phyloP scores from a whole-genome alignment of 2,329 filamentous ascomycete species.

The Fusarium fujikuroi region DNA sequence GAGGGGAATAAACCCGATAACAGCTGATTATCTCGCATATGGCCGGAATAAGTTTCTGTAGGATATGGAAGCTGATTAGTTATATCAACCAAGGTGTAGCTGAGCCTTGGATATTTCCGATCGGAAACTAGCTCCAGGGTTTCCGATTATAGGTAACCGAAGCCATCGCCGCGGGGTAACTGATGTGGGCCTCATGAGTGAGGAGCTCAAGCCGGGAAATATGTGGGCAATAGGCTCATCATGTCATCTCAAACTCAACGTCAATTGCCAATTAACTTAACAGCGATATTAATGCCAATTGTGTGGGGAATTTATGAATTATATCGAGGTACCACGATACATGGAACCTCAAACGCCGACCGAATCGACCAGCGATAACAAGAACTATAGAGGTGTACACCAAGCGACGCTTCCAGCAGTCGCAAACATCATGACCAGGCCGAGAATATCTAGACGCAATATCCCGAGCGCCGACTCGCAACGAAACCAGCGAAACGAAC shows the following conservation, averaged over 20 bases:
- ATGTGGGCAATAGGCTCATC: not conserved
- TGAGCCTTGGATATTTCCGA: not conserved
- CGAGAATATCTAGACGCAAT: slow-evolving; percentile 57
- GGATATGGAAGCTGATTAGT: not conserved
- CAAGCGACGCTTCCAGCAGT: slow-evolving; percentile 43
- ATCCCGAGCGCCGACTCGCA: slow-evolving; percentile 56
- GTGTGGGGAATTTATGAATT: slow-evolving; percentile 36
- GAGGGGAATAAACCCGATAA: not conserved
- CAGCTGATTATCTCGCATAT: slow-evolving; percentile 15
- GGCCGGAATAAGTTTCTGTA: not conserved
- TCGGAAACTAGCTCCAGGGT: not conserved
- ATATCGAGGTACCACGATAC: slow-evolving; percentile 29
- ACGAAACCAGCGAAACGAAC: slow-evolving; percentile 54
- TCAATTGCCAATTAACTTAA: not conserved
- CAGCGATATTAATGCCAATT: not conserved
- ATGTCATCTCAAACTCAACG: not conserved
- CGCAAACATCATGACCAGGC: slow-evolving; percentile 45
- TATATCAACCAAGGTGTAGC: not conserved
- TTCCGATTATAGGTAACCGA: slow-evolving; percentile 1
- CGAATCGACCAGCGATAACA: slow-evolving; percentile 36
- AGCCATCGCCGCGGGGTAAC: slow-evolving; percentile 23
- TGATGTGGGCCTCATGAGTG: not conserved
- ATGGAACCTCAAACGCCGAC: slow-evolving; percentile 29
- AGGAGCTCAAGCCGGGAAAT: not conserved
- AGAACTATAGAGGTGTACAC: slow-evolving; percentile 44